Evolutionary conservation across 352 stramenopile genomes (phyloP).

Genomic region (Globisporangium carolinianum): DNA sequence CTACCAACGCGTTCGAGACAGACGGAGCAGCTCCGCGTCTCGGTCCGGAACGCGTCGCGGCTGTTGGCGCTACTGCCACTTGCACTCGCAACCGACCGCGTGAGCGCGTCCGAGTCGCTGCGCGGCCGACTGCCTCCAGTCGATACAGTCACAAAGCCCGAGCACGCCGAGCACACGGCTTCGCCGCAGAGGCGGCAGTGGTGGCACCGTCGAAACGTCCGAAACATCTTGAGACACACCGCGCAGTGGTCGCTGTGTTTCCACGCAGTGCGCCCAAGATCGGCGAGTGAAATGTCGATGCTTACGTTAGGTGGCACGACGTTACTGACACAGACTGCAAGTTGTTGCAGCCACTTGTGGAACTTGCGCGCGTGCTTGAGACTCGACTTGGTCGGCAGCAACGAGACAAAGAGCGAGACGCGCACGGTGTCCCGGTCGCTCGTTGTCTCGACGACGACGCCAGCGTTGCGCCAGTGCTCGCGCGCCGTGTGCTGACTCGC

Average conservation of each 20-base stretch:
- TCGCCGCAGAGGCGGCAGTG: slow-evolving; percentile 70
- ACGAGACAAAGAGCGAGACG: slow-evolving; percentile 49
- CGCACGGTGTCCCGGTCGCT: slow-evolving; percentile 31
- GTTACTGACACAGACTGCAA: slow-evolving; percentile 26
- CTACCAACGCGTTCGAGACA: slow-evolving; percentile 9
- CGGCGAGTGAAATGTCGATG: slow-evolving; percentile 14
- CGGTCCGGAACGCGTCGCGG: slow-evolving; percentile 18
- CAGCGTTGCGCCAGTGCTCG: slow-evolving; percentile 52
- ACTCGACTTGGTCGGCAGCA: slow-evolving; percentile 37
- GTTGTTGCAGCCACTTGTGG: slow-evolving; percentile 48
- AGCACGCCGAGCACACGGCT: slow-evolving; percentile 58
- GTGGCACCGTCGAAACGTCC: slow-evolving; percentile 54
- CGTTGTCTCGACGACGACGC: slow-evolving; percentile 54
- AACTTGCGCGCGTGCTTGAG: slow-evolving; percentile 42
- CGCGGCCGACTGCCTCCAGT: slow-evolving; percentile 1
- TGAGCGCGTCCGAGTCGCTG: slow-evolving; percentile 10
- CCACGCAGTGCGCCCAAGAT: slow-evolving; percentile 36
- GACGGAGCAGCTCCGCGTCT: slow-evolving; percentile 22
- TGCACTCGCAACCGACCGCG: slow-evolving; percentile 11
- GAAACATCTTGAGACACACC: slow-evolving; percentile 56
- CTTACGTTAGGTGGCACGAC: slow-evolving; percentile 19
- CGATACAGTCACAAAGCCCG: slow-evolving; percentile 30
- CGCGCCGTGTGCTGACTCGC: slow-evolving; percentile 36
- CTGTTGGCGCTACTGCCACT: slow-evolving; percentile 14
- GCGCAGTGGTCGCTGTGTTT: slow-evolving; percentile 55